These are phyloP conservation scores for Colletotrichum tropicale DNA, from an alignment of 2,329 filamentous ascomycete genomes.

Conservation along the genomic window DNA sequence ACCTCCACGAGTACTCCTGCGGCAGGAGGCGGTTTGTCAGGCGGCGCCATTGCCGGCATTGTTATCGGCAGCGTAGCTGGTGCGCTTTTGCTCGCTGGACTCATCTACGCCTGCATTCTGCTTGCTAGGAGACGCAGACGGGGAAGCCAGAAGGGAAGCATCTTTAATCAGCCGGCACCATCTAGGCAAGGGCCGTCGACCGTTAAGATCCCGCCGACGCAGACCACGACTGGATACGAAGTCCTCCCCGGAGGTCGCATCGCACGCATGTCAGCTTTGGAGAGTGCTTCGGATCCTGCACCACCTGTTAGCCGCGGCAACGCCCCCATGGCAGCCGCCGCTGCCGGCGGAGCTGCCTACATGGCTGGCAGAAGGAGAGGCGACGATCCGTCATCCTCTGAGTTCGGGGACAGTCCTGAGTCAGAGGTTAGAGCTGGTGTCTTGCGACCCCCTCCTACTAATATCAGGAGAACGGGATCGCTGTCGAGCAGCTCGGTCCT, in stretches of 20 bases:
- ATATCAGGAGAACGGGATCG: conserved; percentile 79
- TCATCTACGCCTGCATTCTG: conserved; percentile 71
- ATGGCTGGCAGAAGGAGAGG: conserved; percentile 48
- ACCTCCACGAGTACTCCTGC: conserved; percentile 30
- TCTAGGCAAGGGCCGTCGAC: conserved; percentile 54
- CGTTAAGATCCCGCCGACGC: conserved; percentile 37
- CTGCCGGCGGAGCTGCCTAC: conserved; percentile 54
- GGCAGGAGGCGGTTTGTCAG: conserved; percentile 59
- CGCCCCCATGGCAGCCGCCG: conserved; percentile 34
- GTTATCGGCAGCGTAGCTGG: conserved; percentile 82
- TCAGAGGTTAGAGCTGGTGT: conserved; percentile 63
- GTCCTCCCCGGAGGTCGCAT: conserved; percentile 87
- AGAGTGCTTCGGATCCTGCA: conserved; percentile 72
- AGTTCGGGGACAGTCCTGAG: conserved; percentile 73
- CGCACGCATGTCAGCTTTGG: conserved; percentile 92
- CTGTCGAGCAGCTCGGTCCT: conserved; percentile 84
- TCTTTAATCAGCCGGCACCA: conserved; percentile 91
- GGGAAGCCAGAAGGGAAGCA: conserved; percentile 69
- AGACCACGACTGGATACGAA: conserved; percentile 62
- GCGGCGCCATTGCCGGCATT: conserved; percentile 90
- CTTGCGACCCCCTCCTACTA: conserved; percentile 61
- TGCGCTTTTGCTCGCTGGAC: conserved; percentile 68
- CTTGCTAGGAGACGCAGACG: conserved; percentile 55
- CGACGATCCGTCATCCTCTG: conserved; percentile 70
- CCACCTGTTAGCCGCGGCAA: conserved; percentile 33